Conservation (phyloP, 2,329 filamentous ascomycete species). For the Claviceps capensis region DNA sequence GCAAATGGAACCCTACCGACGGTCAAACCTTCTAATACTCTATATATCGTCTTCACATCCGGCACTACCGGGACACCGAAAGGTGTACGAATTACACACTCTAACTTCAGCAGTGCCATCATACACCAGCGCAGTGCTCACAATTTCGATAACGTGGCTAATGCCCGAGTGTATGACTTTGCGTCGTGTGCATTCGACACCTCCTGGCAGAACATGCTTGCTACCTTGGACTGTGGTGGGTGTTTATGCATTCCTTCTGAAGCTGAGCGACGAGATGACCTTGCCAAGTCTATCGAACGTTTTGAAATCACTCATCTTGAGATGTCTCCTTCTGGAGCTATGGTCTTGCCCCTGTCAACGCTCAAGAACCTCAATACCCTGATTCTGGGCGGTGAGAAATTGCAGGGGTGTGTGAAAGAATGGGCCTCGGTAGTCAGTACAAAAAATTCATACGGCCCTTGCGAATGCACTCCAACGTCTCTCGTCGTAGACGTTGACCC, state of each 20-base stretch:
- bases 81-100: constrained; percentile 26
- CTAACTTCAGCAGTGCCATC: constrained; percentile 7
- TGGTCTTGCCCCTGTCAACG: neutral
- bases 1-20: constrained; percentile 1
- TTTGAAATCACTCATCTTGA: constrained; percentile 1
- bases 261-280: constrained; percentile 4
- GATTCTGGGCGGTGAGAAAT: constrained; percentile 2
- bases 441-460: constrained; percentile 3
- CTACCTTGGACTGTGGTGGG: constrained; percentile 8
- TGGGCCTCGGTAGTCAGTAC: constrained; percentile 2
- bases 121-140: constrained; percentile 5
- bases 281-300: neutral
- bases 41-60: constrained; percentile 37
- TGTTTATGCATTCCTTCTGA: constrained; percentile 11
- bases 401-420: neutral
- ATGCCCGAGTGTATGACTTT: constrained; percentile 12
- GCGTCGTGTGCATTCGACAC: constrained; percentile 12
- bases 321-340: constrained; percentile 2
- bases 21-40: constrained; percentile 5
- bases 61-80: constrained; percentile 34
- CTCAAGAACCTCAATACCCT: constrained; percentile 1
- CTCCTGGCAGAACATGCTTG: constrained; percentile 9
- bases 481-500: constrained; percentile 10
- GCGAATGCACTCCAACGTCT: constrained; percentile 2
- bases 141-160: constrained; percentile 2